These are phyloP conservation scores for Ceratocystis eucalypticola DNA, from an alignment of 2,329 filamentous ascomycete species.

Conservation along the genomic window DNA sequence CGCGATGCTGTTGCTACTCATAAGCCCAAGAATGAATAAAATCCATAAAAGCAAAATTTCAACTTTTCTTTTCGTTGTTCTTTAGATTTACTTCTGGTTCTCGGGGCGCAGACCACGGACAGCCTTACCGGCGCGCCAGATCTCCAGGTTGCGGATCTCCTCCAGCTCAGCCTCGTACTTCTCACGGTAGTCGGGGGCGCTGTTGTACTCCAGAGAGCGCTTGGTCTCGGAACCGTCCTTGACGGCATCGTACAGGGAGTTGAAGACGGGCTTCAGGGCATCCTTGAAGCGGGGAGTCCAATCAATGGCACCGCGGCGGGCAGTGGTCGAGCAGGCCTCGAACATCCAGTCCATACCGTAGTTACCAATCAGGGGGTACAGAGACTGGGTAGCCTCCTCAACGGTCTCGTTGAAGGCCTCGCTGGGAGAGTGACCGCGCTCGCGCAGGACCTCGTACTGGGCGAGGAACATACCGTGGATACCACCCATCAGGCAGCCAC, in stretches of 20 bases:
- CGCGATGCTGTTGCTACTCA: slow-evolving; percentile 19
- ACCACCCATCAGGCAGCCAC: slow-evolving; percentile 98
- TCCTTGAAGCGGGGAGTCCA: slow-evolving; percentile 97
- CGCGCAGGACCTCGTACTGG: slow-evolving; percentile 98
- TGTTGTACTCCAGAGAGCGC: slow-evolving; percentile 94
- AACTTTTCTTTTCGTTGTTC: neutral
- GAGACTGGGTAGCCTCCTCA: slow-evolving; percentile 94
- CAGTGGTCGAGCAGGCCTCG: slow-evolving; percentile 97
- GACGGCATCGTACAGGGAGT: slow-evolving; percentile 89
- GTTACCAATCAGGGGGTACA: slow-evolving; percentile 94
- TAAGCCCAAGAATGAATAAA: slow-evolving; percentile 8
- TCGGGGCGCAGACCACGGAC: slow-evolving; percentile 79
- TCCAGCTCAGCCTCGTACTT: slow-evolving; percentile 97
- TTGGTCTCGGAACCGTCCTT: slow-evolving; percentile 85
- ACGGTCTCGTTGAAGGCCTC: slow-evolving; percentile 99
- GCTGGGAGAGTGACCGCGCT: slow-evolving; percentile 91
- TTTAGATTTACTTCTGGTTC: slow-evolving; percentile 56
- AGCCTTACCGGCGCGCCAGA: slow-evolving; percentile 97
- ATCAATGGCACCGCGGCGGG: slow-evolving; percentile 95
- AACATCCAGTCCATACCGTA: slow-evolving; percentile 99
- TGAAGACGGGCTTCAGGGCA: slow-evolving; percentile 96
- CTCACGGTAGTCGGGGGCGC: slow-evolving; percentile 88
- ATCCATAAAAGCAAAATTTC: slow-evolving; percentile 7
- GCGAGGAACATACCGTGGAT: slow-evolving; percentile 99
- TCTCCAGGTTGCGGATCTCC: slow-evolving; percentile 95